These are phyloP conservation scores for Gossypium schwendimanii DNA, from an alignment of 441 rosid genomes.

Conservation along the genomic window DNA sequence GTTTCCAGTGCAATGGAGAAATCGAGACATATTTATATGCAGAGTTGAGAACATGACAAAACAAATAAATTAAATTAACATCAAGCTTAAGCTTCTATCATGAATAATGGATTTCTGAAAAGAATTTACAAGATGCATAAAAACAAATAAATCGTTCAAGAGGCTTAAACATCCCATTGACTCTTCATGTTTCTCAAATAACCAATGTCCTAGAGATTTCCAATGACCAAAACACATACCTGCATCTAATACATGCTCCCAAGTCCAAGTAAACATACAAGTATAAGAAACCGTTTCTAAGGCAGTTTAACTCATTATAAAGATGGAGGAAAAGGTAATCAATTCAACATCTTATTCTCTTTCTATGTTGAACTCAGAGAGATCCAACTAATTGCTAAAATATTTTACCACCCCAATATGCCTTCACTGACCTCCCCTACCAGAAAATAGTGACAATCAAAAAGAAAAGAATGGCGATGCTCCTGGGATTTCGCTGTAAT, in stretches of 20 bases:
- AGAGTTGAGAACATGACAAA: not conserved
- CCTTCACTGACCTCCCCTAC: not conserved
- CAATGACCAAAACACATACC: not conserved
- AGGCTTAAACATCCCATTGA: not conserved
- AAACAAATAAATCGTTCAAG: not conserved
- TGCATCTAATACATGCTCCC: not conserved
- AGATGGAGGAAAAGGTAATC: constrained; percentile 2
- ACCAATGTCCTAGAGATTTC: not conserved
- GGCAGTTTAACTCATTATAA: not conserved
- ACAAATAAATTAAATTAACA: not conserved
- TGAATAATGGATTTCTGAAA: not conserved
- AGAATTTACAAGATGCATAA: not conserved
- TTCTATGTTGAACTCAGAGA: not conserved
- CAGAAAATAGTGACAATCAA: not conserved
- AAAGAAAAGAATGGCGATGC: not conserved
- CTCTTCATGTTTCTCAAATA: not conserved
- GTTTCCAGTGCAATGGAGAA: not conserved
- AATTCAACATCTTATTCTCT: not conserved
- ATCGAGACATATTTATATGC: not conserved
- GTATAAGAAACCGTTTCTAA: not conserved
- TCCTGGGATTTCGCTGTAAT: not conserved
- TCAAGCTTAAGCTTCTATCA: not conserved
- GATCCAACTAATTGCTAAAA: not conserved
- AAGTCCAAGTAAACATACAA: not conserved
- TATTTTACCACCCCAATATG: constrained; percentile 1